Evolutionary conservation across 164 flowering plant species (phyloP).

Genomic region (Chimonanthus salicifolius): DNA sequence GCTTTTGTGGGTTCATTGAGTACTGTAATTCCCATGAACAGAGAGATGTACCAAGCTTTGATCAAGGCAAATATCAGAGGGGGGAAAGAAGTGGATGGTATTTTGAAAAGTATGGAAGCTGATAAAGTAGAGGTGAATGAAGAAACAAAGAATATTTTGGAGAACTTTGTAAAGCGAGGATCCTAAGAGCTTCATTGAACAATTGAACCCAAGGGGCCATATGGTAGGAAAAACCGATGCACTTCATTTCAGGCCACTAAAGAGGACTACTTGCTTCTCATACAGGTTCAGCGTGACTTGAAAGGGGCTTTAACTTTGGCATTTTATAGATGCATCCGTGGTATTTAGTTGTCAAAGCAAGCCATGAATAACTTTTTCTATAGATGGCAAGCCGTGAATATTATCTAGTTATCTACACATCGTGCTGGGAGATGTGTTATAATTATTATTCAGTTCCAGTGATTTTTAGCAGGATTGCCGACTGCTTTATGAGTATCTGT

Average conservation of each 20-base stretch:
- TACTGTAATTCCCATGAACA: slow-evolving; percentile 13
- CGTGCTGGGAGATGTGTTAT: too few relatives aligned
- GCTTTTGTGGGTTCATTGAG: slow-evolving; percentile 20
- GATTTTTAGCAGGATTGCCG: too few relatives aligned
- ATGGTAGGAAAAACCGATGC: too few relatives aligned
- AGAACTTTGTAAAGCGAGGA: neutral
- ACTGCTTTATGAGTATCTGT: too few relatives aligned
- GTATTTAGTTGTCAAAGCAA: neutral
- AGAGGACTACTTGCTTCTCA: neutral
- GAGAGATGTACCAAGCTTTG: slow-evolving; percentile 15
- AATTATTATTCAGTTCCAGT: too few relatives aligned
- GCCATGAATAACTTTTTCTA: neutral
- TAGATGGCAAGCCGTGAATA: neutral
- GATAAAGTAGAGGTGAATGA: slow-evolving; percentile 9
- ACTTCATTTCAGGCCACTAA: neutral
- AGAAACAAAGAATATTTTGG: slow-evolving; percentile 12
- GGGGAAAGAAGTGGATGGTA: slow-evolving; percentile 6
- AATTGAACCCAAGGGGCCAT: neutral
- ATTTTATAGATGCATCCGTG: neutral
- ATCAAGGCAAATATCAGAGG: slow-evolving; percentile 12
- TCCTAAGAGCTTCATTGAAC: neutral
- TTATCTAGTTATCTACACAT: too few relatives aligned
- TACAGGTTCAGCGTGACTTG: neutral
- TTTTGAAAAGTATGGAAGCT: slow-evolving; percentile 13
- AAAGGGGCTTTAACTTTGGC: neutral